Evolutionary conservation across 2,329 filamentous ascomycete species (phyloP).

Genomic region (Penicillium sp.): DNA sequence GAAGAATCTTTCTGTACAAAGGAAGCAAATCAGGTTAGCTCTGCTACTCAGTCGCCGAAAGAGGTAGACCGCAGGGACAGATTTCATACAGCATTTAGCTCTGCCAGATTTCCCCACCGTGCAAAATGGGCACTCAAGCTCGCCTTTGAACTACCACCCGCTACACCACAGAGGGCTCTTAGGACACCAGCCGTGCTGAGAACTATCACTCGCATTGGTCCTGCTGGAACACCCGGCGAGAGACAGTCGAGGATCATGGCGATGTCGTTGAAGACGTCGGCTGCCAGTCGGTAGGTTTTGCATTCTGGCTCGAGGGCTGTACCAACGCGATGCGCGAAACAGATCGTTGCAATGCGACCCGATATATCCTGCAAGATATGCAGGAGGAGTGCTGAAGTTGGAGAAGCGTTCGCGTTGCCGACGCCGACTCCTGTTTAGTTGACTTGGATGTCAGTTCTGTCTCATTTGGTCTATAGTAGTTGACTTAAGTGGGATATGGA

Average conservation of each 20-base stretch:
- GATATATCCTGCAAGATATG: constrained; percentile 80
- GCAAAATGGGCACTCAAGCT: constrained; percentile 92
- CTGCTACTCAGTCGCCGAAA: not conserved
- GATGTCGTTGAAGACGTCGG: constrained; percentile 84
- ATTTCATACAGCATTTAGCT: constrained; percentile 73
- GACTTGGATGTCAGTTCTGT: not conserved
- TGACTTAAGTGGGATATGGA: constrained; percentile 26
- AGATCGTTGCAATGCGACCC: constrained; percentile 77
- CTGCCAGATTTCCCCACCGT: constrained; percentile 78
- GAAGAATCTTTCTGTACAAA: constrained; percentile 72
- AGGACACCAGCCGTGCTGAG: constrained; percentile 62
- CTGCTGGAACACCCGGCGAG: constrained; percentile 68
- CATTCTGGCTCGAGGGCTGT: constrained; percentile 84
- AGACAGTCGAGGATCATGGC: constrained; percentile 84
- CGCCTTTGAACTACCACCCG: constrained; percentile 85
- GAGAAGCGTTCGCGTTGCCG: constrained; percentile 73
- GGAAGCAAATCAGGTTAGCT: constrained; percentile 3
- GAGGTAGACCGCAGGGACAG: not conserved
- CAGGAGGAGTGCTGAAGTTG: constrained; percentile 77
- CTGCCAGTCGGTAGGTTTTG: constrained; percentile 83
- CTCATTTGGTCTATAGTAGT: not conserved
- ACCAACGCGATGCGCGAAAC: constrained; percentile 80
- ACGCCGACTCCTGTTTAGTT: constrained; percentile 66
- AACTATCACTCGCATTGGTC: constrained; percentile 53
- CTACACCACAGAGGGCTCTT: constrained; percentile 77